These are phyloP conservation scores for Mallotus japonicus DNA, from an alignment of 441 rosid genomes.

Conservation along the genomic window DNA sequence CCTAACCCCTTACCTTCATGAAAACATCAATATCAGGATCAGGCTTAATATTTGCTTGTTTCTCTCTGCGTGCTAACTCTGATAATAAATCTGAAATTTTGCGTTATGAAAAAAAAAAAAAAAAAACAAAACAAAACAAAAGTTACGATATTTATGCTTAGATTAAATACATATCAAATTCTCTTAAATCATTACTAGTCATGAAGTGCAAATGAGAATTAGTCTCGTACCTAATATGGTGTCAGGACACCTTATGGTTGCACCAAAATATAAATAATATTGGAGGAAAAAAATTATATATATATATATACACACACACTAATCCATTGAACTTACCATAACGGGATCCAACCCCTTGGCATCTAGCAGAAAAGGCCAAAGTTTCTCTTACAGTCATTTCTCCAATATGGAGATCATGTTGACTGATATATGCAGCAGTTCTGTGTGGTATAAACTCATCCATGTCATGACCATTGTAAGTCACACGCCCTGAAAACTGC, in stretches of 20 bases:
- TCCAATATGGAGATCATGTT: constrained; percentile 31
- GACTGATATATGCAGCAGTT: constrained; percentile 33
- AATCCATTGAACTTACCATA: constrained; percentile 14
- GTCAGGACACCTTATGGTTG: too few relatives aligned
- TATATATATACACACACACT: too few relatives aligned
- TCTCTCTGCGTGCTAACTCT: constrained; percentile 32
- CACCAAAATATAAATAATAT: too few relatives aligned
- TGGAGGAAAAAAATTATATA: too few relatives aligned
- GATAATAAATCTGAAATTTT: constrained; percentile 27
- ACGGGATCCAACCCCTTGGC: constrained; percentile 30
- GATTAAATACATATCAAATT: too few relatives aligned
- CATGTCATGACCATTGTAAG: constrained; percentile 30
- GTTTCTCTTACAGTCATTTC: constrained; percentile 40
- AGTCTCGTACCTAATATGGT: too few relatives aligned
- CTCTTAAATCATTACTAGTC: too few relatives aligned
- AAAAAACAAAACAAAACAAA: too few relatives aligned
- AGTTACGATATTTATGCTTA: too few relatives aligned
- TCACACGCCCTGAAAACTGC: constrained; percentile 30
- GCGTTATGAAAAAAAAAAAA: too few relatives aligned
- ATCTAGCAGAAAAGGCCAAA: constrained; percentile 36
- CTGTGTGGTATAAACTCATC: constrained; percentile 33
- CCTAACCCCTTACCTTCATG: constrained; percentile 27
- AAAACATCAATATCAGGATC: constrained; percentile 36
- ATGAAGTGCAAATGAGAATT: too few relatives aligned
- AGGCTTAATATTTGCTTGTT: constrained; percentile 31